Percentiles rank a stretch among this genome's conserved stretches.
These are phyloP conservation scores for Coniochaeta ligniaria DNA, from an alignment of 2,329 filamentous ascomycete species.

Conservation along the genomic window DNA sequence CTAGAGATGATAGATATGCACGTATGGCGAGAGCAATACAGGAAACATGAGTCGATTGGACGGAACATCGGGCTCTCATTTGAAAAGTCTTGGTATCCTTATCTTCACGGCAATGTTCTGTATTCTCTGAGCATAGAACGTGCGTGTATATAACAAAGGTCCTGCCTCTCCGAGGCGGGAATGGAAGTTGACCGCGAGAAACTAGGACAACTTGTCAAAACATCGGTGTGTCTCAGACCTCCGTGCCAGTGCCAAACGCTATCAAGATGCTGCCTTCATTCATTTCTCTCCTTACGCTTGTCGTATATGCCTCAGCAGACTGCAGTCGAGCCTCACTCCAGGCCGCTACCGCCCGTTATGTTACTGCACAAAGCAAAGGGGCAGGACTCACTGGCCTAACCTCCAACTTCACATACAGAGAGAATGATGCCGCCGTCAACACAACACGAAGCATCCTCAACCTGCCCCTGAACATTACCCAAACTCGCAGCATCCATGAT, in stretches of 20 bases:
- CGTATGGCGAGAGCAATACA: not conserved
- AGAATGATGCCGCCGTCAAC: not conserved
- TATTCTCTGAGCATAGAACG: not conserved
- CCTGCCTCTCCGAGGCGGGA: not conserved
- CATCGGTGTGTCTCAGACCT: not conserved
- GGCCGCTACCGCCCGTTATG: not conserved
- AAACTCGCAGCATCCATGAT: constrained; percentile 7
- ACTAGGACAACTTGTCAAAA: too few species aligned
- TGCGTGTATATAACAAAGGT: not conserved
- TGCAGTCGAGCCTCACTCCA: not conserved
- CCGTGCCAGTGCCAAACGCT: too few species aligned
- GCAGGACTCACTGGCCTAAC: not conserved
- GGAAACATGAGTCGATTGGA: not conserved
- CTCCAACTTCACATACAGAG: not conserved
- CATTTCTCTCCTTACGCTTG: not conserved
- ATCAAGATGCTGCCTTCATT: not conserved
- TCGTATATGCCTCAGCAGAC: not conserved
- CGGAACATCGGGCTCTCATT: not conserved
- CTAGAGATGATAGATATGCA: not conserved
- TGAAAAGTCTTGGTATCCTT: not conserved
- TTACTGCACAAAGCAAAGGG: not conserved
- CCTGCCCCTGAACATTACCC: constrained; percentile 5
- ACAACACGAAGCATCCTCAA: constrained; percentile 1
- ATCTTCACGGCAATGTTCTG: not conserved
- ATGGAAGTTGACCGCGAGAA: not conserved